Evolutionary conservation across 345 rosid genomes (phyloP).

Genomic region (Sonneratia caseolaris): DNA sequence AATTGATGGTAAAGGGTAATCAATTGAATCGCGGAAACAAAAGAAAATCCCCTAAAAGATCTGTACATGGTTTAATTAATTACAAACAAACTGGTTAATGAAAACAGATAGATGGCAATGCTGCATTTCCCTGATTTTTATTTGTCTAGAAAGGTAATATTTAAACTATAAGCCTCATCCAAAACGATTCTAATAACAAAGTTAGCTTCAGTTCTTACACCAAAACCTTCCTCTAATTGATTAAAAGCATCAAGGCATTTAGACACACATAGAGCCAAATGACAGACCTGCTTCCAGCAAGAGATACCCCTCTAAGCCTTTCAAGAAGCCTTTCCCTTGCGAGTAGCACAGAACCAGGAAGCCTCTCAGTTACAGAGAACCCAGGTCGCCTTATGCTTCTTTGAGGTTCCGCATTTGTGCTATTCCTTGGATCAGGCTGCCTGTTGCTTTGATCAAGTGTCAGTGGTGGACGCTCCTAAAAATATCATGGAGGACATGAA

Average conservation of each 20-base stretch:
- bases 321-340: constrained; percentile 91
- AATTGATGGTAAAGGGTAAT: too few species aligned
- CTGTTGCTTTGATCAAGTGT: constrained; percentile 29
- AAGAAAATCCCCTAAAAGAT: not conserved
- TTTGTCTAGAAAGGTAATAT: not conserved
- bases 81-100: not conserved
- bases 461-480: constrained; percentile 42
- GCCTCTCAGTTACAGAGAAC: constrained; percentile 48
- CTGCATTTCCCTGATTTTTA: not conserved
- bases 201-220: not conserved
- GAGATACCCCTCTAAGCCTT: constrained; percentile 71
- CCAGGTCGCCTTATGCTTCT: constrained; percentile 29
- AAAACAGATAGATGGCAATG: not conserved
- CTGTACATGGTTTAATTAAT: not conserved
- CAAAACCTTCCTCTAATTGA: not conserved
- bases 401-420: constrained; percentile 23
- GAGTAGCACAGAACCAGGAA: constrained; percentile 85
- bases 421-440: constrained; percentile 30
- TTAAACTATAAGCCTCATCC: not conserved
- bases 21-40: too few species aligned
- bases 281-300: constrained; percentile 53
- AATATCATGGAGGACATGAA: not conserved
- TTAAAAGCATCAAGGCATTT: not conserved
- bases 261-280: not conserved
- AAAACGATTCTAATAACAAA: not conserved